These are phyloP conservation scores for Thermothielavioides terrestris DNA, from an alignment of 495 filamentous ascomycete genomes.

Conservation along the genomic window DNA sequence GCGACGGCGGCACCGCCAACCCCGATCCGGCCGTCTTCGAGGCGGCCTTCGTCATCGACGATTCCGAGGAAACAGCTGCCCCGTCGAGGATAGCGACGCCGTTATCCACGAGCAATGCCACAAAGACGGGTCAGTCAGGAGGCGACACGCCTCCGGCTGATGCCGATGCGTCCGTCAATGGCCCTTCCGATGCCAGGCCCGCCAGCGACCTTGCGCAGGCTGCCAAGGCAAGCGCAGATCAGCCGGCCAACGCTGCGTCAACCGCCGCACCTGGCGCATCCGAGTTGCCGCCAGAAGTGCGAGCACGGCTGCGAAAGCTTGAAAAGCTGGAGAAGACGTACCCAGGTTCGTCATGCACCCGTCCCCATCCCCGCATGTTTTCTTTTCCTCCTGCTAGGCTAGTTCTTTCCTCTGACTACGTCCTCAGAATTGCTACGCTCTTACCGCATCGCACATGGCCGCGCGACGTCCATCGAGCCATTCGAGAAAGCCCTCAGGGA, in stretches of 20 bases:
- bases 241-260: background rate
- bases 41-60: constrained; percentile 70
- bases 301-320: constrained; percentile 60
- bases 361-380: background rate
- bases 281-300: constrained; percentile 71
- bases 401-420: background rate
- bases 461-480: constrained; percentile 74
- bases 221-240: constrained; percentile 4
- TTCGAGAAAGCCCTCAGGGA: constrained; percentile 88
- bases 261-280: constrained; percentile 17
- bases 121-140: constrained; percentile 19
- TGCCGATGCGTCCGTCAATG: background rate
- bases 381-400: background rate
- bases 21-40: constrained; percentile 83
- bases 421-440: constrained; percentile 73
- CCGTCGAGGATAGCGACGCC: constrained; percentile 42
- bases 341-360: constrained; percentile 50
- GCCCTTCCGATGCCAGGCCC: background rate
- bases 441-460: constrained; percentile 81
- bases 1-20: constrained; percentile 35
- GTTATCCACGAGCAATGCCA: constrained; percentile 28
- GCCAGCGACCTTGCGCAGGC: constrained; percentile 5
- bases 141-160: constrained; percentile 21
- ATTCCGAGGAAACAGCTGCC: constrained; percentile 51
- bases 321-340: constrained; percentile 84